Percentiles rank a stretch among this genome's conserved stretches.
These are phyloP conservation scores for Solanum chiquidenum DNA, from an alignment of 257 asterid genomes.

Conservation along the genomic window DNA sequence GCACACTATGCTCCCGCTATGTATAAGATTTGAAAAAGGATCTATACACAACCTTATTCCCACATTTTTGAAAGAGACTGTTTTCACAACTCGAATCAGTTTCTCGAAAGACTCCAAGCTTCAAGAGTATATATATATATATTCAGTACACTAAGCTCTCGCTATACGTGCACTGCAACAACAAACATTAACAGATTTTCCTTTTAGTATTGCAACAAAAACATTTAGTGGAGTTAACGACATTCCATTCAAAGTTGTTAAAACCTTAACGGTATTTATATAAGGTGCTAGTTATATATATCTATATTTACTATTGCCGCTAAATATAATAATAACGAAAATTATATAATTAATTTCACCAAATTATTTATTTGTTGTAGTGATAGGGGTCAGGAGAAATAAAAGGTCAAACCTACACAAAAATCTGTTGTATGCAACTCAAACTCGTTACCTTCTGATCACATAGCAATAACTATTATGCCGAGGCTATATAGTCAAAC, in stretches of 20 bases:
- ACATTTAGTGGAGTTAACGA: background rate
- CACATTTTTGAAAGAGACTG: background rate
- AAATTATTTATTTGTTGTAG: too few relatives aligned
- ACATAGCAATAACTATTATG: background rate
- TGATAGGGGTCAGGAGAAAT: too few relatives aligned
- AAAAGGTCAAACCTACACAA: too few relatives aligned
- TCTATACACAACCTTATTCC: fast-evolving
- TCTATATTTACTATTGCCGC: too few relatives aligned
- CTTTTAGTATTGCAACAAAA: background rate
- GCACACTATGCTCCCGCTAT: background rate
- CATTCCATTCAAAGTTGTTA: background rate
- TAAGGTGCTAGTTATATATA: too few relatives aligned
- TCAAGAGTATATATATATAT: too few relatives aligned
- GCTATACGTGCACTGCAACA: background rate
- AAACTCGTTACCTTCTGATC: background rate
- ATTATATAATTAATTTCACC: too few relatives aligned
- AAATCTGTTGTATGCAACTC: too few relatives aligned
- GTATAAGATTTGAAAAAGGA: background rate
- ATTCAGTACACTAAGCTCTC: background rate
- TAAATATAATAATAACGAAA: too few relatives aligned
- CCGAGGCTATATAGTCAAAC: background rate
- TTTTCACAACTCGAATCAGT: background rate
- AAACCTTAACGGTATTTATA: background rate
- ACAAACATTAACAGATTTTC: too few relatives aligned
- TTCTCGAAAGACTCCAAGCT: background rate